Evolutionary conservation across 179 eudicot genomes (phyloP).

Genomic region (Carnegiea gigantea): DNA sequence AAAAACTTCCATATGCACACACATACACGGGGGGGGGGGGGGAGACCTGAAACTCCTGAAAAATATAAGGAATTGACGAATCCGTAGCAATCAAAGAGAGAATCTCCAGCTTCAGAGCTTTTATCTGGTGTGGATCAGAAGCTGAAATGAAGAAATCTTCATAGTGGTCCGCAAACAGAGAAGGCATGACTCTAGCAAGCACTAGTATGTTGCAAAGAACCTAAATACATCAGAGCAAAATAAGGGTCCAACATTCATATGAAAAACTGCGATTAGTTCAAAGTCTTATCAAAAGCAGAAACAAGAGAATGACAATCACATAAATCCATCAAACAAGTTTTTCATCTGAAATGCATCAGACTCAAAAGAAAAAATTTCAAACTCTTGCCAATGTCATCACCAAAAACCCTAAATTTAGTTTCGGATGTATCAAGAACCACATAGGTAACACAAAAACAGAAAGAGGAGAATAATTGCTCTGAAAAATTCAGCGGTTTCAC

Average conservation of each 20-base stretch:
- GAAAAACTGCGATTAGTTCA: background rate
- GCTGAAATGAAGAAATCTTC: constrained; percentile 86
- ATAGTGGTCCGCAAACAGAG: constrained; percentile 65
- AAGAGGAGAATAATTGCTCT: background rate
- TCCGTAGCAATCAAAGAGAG: constrained; percentile 77
- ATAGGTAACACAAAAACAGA: background rate
- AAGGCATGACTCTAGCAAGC: constrained; percentile 91
- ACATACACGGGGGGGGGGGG: background rate
- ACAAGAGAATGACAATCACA: background rate
- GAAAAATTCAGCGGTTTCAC: background rate
- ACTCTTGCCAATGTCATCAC: background rate
- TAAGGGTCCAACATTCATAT: constrained; percentile 4
- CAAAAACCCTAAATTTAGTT: background rate
- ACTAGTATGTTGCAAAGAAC: constrained; percentile 94
- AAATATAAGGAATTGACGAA: constrained; percentile 67
- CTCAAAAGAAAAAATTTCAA: background rate
- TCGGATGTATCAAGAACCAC: background rate
- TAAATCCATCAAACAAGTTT: constrained; percentile 2
- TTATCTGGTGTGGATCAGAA: constrained; percentile 77
- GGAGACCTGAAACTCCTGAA: constrained; percentile 89
- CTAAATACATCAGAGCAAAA: constrained; percentile 40
- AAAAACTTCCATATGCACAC: background rate
- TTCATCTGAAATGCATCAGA: constrained; percentile 6
- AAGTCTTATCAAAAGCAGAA: background rate
- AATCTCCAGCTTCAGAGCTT: constrained; percentile 90